Evolutionary conservation across 495 filamentous ascomycete species (phyloP), one percentile per base, ranked within the genome.

Genomic region (Trichoderma gamsii): DNA sequence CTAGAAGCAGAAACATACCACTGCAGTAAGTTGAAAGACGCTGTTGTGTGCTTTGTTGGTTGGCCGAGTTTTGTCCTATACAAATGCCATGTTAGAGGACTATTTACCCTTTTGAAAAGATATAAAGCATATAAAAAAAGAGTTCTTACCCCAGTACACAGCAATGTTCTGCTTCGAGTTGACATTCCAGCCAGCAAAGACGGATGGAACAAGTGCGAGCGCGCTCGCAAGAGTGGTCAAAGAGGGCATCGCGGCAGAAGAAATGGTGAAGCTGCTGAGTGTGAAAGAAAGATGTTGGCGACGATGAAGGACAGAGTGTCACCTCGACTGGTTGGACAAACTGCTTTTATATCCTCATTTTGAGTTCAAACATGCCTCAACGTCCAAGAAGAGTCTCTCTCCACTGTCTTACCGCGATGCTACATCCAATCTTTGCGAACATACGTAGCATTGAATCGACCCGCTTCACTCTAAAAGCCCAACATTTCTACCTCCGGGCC

Each of bases 151-250:
- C 63, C 63, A 65, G 63, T 65, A 65, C 18, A 65, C 63, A 51
- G 63, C 38, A 66, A 66, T 41, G 41, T 13, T 67, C 18, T 21
- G 46, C 25, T 69, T 69, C 9, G 70, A 72, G 46, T 71, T 68
- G 44, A 29, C 16, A 23, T 63, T 41, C 64, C 8, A 65, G 51
- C 63, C 63, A 65, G 63, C 63, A 18, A 65, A 35, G 35, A 35
- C 63, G 4, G 63, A 41, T 9, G 63, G 63, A 23, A 65, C n/a
- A 4, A 65, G 35, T 27, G 63, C 63, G 63, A 65, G 63, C 18
- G 25, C 13, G 63, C 63, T 27, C 35, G 63, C 63, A 29, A 65
- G 63, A 23, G 29, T 16, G 15, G 63, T 65, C 35, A 65, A 44
- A 15, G 63, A 41, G 41, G 56, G 56, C 56, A 61, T 61, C 16